A percentile compares a stretch with the other conserved stretches of the same genome.
Evolutionary conservation across 345 rosid species (phyloP).

Genomic region (Ceriops tagal): DNA sequence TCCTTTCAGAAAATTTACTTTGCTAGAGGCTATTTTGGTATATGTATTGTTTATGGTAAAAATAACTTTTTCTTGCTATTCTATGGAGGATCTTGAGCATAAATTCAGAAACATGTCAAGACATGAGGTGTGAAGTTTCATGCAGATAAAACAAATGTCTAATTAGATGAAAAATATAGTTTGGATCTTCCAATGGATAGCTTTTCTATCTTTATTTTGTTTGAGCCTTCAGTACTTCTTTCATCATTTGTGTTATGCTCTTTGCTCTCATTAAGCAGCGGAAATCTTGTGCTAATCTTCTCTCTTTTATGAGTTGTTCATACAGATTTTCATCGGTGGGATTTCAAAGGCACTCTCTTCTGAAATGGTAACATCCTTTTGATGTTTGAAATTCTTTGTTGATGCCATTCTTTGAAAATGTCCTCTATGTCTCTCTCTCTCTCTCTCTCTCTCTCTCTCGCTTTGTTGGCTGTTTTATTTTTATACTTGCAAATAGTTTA

Average conservation of each 20-base stretch:
- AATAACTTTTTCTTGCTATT: too few relatives aligned
- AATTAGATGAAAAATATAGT: too few relatives aligned
- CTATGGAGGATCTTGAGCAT: too few relatives aligned
- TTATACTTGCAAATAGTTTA: neutral
- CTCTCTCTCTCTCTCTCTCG: neutral
- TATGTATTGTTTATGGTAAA: too few relatives aligned
- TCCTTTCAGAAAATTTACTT: too few relatives aligned
- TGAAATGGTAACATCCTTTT: constrained; percentile 60
- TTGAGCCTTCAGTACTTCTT: neutral
- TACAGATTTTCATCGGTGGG: constrained; percentile 92
- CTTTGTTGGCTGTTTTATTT: neutral
- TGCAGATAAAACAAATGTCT: too few relatives aligned
- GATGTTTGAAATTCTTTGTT: neutral
- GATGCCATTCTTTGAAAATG: neutral
- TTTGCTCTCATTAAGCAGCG: neutral
- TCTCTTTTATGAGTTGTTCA: neutral
- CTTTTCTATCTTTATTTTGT: neutral
- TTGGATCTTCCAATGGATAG: too few relatives aligned
- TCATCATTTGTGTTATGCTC: neutral
- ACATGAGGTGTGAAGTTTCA: too few relatives aligned
- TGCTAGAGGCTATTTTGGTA: too few relatives aligned
- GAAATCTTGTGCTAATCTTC: neutral
- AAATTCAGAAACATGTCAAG: too few relatives aligned
- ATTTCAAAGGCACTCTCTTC: constrained; percentile 66
- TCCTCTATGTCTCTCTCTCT: too few relatives aligned